Evolutionary conservation across 805 yeast genomes (phyloP).

Genomic region (Yamadazyma philogaea): DNA sequence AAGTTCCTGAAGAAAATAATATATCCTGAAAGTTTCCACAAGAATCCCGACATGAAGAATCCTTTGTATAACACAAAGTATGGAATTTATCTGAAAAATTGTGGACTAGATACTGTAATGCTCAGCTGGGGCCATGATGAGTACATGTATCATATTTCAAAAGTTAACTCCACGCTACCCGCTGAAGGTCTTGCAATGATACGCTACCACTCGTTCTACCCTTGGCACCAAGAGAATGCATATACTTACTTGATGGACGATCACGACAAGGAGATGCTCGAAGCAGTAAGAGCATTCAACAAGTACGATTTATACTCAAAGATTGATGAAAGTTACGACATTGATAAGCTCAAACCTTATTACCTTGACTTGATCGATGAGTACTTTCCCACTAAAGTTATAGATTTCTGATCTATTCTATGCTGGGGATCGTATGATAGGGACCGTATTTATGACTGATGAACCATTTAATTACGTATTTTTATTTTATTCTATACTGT

Average conservation of each 20-base stretch:
- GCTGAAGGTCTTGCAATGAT: conserved; percentile 71
- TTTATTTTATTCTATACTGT: conserved; percentile 4
- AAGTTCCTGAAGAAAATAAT: conserved; percentile 57
- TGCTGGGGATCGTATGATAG: not conserved
- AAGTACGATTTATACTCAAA: conserved; percentile 69
- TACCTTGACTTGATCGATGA: conserved; percentile 64
- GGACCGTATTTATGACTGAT: not conserved
- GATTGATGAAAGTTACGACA: conserved; percentile 45
- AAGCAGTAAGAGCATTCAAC: conserved; percentile 64
- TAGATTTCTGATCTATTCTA: conserved; percentile 46
- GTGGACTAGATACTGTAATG: conserved; percentile 70
- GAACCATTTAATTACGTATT: conserved; percentile 5
- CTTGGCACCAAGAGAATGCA: conserved; percentile 73
- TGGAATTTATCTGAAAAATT: conserved; percentile 61
- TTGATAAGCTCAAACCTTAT: conserved; percentile 53
- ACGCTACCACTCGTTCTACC: conserved; percentile 71
- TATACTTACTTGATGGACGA: conserved; percentile 62
- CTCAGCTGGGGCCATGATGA: conserved; percentile 80
- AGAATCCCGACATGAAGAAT: conserved; percentile 58
- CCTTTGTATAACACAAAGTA: conserved; percentile 64
- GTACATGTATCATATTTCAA: conserved; percentile 71
- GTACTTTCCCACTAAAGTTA: conserved; percentile 54
- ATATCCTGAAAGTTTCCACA: conserved; percentile 55
- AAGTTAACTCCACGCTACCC: conserved; percentile 59
- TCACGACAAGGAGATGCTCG: conserved; percentile 56